Conservation (phyloP, 768 basidiomycete genomes). For the Cubamyces sp. region DNA sequence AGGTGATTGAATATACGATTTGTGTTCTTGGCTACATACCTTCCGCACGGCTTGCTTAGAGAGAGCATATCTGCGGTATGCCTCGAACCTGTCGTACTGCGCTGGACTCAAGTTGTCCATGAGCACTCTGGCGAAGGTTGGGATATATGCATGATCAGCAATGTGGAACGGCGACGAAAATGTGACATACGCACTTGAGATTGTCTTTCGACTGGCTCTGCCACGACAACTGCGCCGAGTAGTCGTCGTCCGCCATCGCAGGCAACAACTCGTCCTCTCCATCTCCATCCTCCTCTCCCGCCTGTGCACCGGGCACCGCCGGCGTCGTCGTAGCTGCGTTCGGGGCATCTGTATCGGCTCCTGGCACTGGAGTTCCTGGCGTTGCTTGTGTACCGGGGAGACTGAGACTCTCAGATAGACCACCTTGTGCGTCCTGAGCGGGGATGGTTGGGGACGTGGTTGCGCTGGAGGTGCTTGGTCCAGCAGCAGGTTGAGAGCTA, state of each 20-base stretch:
- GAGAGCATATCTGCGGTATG: slow-evolving; percentile 81
- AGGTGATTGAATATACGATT: neutral
- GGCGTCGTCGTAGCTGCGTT: slow-evolving; percentile 16
- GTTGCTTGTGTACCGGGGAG: slow-evolving; percentile 27
- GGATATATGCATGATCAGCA: neutral
- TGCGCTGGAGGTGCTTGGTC: slow-evolving; percentile 7
- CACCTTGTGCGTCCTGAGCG: slow-evolving; percentile 7
- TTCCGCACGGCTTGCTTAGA: slow-evolving; percentile 84
- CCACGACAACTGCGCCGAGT: slow-evolving; percentile 81
- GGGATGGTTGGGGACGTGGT: slow-evolving; percentile 2
- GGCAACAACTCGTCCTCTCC: slow-evolving; percentile 80
- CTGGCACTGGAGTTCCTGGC: slow-evolving; percentile 14
- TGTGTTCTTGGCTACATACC: slow-evolving; percentile 41
- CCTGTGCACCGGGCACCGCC: slow-evolving; percentile 26
- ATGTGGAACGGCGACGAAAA: neutral
- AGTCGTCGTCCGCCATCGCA: slow-evolving; percentile 89
- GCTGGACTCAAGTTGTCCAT: slow-evolving; percentile 86
- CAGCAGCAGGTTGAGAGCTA: slow-evolving; percentile 11
- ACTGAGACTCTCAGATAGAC: slow-evolving; percentile 24
- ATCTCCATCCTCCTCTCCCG: slow-evolving; percentile 59
- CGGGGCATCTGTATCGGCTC: slow-evolving; percentile 13
- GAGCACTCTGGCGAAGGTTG: slow-evolving; percentile 58
- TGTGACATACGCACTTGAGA: slow-evolving; percentile 59
- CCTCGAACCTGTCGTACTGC: slow-evolving; percentile 90
- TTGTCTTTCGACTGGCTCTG: slow-evolving; percentile 90